Percentiles rank a stretch among this genome's conserved stretches.
These are phyloP conservation scores for Vigna trinervia DNA, from an alignment of 306 rosid genomes.

Conservation along the genomic window DNA sequence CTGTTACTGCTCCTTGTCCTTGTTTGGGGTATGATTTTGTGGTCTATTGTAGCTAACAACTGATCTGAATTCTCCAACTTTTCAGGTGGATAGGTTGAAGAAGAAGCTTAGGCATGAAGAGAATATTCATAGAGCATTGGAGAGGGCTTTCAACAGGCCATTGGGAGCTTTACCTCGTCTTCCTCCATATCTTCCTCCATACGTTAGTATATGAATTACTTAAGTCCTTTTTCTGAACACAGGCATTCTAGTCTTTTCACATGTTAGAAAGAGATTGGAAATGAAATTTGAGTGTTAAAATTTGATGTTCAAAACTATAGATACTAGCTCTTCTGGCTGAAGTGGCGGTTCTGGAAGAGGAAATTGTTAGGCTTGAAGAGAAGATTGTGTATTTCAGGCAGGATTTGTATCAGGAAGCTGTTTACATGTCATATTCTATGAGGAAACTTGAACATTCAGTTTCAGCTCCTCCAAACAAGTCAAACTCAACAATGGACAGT, in stretches of 20 bases:
- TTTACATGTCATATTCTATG: constrained; percentile 75
- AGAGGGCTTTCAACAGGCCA: constrained; percentile 91
- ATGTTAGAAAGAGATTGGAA: constrained; percentile 27
- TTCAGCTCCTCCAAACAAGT: constrained; percentile 43
- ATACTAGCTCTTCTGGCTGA: constrained; percentile 87
- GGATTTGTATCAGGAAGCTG: constrained; percentile 89
- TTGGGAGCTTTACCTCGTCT: constrained; percentile 96
- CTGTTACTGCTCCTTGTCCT: not conserved
- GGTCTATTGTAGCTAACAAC: not conserved
- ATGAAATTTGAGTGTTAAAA: constrained; percentile 6
- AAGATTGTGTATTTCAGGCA: constrained; percentile 81
- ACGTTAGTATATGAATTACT: constrained; percentile 56
- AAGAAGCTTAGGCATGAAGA: constrained; percentile 91
- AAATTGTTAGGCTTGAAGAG: constrained; percentile 91
- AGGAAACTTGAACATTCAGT: constrained; percentile 56
- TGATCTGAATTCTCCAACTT: constrained; percentile 36
- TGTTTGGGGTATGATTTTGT: constrained; percentile 13
- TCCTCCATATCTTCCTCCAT: constrained; percentile 90
- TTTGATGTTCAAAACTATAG: constrained; percentile 48
- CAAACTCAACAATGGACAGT: constrained; percentile 45
- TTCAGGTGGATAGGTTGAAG: constrained; percentile 85
- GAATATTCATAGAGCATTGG: constrained; percentile 84
- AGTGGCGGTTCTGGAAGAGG: constrained; percentile 98
- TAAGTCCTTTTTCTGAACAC: constrained; percentile 16
- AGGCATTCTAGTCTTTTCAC: not conserved